Conservation (phyloP, 2,329 filamentous ascomycete genomes). For the Hymenoscyphus linearis region DNA sequence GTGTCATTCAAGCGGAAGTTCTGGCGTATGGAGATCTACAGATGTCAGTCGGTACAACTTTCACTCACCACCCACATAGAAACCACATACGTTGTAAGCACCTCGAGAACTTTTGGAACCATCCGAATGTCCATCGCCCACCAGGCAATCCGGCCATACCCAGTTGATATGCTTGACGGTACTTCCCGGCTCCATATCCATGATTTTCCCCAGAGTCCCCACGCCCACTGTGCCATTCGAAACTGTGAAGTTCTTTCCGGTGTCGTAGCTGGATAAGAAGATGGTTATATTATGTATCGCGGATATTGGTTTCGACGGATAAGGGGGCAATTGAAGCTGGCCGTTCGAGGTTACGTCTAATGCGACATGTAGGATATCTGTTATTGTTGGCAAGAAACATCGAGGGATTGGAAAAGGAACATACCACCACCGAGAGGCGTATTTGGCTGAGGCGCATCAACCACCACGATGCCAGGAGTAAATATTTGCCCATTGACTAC, state of each 20-base stretch:
- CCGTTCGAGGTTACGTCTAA: conserved; percentile 64
- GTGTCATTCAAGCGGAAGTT: conserved; percentile 60
- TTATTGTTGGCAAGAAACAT: conserved; percentile 12
- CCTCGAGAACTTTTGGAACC: conserved; percentile 46
- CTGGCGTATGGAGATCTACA: conserved; percentile 63
- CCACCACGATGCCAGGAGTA: conserved; percentile 62
- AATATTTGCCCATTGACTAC: conserved; percentile 61
- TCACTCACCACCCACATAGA: not conserved
- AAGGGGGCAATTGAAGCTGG: conserved; percentile 53
- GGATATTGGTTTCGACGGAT: conserved; percentile 47
- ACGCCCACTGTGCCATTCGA: conserved; percentile 53
- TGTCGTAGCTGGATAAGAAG: conserved; percentile 60
- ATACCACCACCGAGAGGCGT: conserved; percentile 59
- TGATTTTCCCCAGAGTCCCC: conserved; percentile 54
- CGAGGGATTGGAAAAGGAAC: conserved; percentile 23
- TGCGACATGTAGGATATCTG: conserved; percentile 53
- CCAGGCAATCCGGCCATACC: conserved; percentile 65
- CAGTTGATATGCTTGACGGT: conserved; percentile 72
- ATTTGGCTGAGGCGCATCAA: conserved; percentile 60
- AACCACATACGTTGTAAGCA: conserved; percentile 48
- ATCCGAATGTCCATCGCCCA: conserved; percentile 44
- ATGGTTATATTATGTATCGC: conserved; percentile 60
- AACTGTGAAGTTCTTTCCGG: conserved; percentile 62
- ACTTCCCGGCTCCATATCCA: conserved; percentile 57
- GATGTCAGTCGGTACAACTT: conserved; percentile 6